Percentiles rank a stretch among this genome's conserved stretches.
Evolutionary conservation across 345 rosid genomes (phyloP).

Genomic region (Acer saccharum): DNA sequence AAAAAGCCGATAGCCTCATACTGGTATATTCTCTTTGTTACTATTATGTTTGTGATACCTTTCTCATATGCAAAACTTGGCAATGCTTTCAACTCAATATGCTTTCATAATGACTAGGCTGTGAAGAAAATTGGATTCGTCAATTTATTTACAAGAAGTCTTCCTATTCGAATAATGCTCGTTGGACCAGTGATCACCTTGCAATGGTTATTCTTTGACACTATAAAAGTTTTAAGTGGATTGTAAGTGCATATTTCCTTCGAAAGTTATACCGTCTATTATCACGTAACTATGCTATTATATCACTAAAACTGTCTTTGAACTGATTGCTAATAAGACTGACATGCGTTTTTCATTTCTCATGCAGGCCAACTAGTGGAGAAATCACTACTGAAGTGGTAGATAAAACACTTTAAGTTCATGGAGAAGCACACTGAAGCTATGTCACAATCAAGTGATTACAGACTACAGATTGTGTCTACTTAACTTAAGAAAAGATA

Average conservation of each 20-base stretch:
- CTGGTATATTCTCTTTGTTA: constrained; percentile 29
- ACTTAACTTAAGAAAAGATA: neutral
- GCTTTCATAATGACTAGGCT: constrained; percentile 39
- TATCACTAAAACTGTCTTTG: neutral
- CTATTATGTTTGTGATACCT: neutral
- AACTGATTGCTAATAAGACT: neutral
- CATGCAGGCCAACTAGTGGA: constrained; percentile 45
- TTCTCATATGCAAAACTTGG: neutral
- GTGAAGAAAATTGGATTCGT: constrained; percentile 54
- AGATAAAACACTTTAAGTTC: neutral
- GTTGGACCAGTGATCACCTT: constrained; percentile 65
- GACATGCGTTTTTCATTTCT: constrained; percentile 10
- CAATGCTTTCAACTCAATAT: constrained; percentile 1
- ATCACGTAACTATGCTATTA: neutral
- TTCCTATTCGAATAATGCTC: constrained; percentile 56
- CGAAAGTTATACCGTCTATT: neutral
- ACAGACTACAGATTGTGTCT: neutral
- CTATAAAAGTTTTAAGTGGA: constrained; percentile 59
- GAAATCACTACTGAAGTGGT: constrained; percentile 24
- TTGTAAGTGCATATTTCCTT: constrained; percentile 43
- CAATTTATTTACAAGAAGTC: constrained; percentile 66
- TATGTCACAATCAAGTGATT: neutral
- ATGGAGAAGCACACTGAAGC: neutral
- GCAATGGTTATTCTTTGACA: constrained; percentile 65
- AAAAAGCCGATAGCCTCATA: constrained; percentile 45